Evolutionary conservation across 805 yeast genomes (phyloP).

Genomic region (Wickerhamiella cacticola): DNA sequence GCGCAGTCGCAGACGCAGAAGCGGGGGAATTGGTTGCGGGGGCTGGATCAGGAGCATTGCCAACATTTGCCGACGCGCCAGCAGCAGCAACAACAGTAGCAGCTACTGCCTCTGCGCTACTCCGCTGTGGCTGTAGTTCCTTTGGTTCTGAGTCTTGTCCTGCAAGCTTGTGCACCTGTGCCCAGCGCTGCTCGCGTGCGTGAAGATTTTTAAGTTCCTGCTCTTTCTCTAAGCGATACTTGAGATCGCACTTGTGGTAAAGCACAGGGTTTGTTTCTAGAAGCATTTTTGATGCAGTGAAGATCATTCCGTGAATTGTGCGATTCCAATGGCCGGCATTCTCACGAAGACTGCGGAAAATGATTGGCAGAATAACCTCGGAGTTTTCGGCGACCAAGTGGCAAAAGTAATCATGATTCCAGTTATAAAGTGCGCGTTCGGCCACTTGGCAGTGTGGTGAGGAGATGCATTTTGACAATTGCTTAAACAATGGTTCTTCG

Average conservation of each 20-base stretch:
- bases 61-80: not conserved
- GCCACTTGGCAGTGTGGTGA: conserved; percentile 96
- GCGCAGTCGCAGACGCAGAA: not conserved
- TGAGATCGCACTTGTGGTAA: conserved; percentile 83
- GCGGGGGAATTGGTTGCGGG: not conserved
- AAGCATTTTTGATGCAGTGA: conserved; percentile 79
- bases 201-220: conserved; percentile 53
- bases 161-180: conserved; percentile 3
- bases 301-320: conserved; percentile 82
- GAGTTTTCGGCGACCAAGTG: conserved; percentile 78
- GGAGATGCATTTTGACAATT: conserved; percentile 82
- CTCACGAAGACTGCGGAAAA: conserved; percentile 82
- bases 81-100: not conserved
- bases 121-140: no score
- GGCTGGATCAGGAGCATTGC: not conserved
- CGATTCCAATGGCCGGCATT: conserved; percentile 80
- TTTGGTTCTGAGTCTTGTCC: not conserved
- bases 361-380: conserved; percentile 81
- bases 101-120: not conserved
- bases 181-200: conserved; percentile 48
- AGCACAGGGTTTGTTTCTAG: conserved; percentile 85
- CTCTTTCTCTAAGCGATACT: conserved; percentile 68
- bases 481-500: conserved; percentile 87
- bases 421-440: conserved; percentile 84
- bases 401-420: conserved; percentile 90